Percentiles rank a stretch among this genome's conserved stretches.
These are phyloP conservation scores for Sparassis latifolia DNA, from an alignment of 1,284 basidiomycete genomes.

Conservation along the genomic window DNA sequence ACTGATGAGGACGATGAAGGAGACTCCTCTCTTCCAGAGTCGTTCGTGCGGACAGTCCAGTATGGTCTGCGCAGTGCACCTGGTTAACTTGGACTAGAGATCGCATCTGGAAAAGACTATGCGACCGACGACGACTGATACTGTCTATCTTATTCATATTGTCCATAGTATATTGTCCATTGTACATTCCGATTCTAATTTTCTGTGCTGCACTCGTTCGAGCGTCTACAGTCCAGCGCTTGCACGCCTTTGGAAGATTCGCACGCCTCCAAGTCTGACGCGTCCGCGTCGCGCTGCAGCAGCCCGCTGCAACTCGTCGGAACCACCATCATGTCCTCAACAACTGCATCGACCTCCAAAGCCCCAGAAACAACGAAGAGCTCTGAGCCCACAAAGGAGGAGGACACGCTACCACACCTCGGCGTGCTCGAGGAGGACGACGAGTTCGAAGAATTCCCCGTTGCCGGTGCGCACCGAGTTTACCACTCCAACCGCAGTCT, in stretches of 20 bases:
- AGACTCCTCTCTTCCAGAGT: neutral
- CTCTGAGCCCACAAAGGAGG: conserved; percentile 32
- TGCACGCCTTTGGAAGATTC: conserved; percentile 5
- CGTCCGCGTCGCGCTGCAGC: conserved; percentile 10
- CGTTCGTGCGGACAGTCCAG: neutral
- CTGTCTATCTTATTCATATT: neutral
- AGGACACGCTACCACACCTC: conserved; percentile 43
- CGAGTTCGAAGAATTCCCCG: conserved; percentile 77
- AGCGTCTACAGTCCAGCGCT: neutral
- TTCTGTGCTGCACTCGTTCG: too few relatives aligned
- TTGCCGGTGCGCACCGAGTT: conserved; percentile 46
- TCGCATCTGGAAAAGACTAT: too few relatives aligned
- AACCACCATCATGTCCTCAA: conserved; percentile 21
- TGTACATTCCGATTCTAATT: too few relatives aligned
- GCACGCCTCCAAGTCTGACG: conserved; percentile 18
- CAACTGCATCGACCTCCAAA: conserved; percentile 32
- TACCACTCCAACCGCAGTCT: neutral
- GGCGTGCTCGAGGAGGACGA: conserved; percentile 80
- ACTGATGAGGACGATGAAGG: neutral
- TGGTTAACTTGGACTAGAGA: neutral
- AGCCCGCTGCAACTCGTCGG: neutral
- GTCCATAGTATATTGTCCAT: neutral
- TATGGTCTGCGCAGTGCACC: neutral
- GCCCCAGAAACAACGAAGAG: conserved; percentile 24
- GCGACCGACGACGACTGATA: neutral